Percentiles rank a stretch among this genome's conserved stretches.
Conservation (phyloP, 2,329 filamentous ascomycete genomes). For the Stenocarpella maydis region DNA sequence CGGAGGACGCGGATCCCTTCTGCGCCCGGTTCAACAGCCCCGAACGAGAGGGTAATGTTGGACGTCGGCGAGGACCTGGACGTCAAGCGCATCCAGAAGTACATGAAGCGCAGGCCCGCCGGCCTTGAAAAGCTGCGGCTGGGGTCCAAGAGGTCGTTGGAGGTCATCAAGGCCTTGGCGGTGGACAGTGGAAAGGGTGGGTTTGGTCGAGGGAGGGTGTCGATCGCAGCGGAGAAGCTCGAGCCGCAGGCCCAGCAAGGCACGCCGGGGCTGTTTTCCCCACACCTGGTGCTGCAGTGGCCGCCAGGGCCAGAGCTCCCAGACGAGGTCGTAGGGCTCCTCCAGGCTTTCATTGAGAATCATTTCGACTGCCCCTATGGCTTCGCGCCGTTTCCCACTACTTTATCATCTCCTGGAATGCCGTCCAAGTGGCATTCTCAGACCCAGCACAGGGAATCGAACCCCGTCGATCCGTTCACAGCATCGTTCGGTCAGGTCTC, state of each 20-base stretch:
- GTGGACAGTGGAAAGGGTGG: conserved; percentile 25
- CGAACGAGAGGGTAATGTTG: conserved; percentile 12
- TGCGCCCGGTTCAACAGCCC: not conserved
- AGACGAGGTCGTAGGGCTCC: conserved; percentile 10
- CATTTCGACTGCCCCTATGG: conserved; percentile 19
- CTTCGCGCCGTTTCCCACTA: not conserved
- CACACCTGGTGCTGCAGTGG: not conserved
- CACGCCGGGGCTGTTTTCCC: not conserved
- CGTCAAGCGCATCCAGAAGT: conserved; percentile 31
- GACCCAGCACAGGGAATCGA: not conserved
- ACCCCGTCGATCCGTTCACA: not conserved
- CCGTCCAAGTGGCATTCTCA: conserved; percentile 17
- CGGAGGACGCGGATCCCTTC: not conserved
- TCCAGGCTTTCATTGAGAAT: conserved; percentile 20
- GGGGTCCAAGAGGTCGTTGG: conserved; percentile 20
- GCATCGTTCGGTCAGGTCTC: not conserved
- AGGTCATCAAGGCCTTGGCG: conserved; percentile 29
- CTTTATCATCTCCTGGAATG: not conserved
- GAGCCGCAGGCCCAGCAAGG: not conserved
- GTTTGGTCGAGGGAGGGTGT: conserved; percentile 3
- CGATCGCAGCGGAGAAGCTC: conserved; percentile 17
- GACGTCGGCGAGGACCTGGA: conserved; percentile 5
- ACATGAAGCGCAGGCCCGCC: conserved; percentile 32
- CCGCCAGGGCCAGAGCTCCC: not conserved
- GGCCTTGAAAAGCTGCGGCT: conserved; percentile 17